phyloP scores from a whole-genome alignment of 75 land plant genomes.

The Cryptomeria japonica region DNA sequence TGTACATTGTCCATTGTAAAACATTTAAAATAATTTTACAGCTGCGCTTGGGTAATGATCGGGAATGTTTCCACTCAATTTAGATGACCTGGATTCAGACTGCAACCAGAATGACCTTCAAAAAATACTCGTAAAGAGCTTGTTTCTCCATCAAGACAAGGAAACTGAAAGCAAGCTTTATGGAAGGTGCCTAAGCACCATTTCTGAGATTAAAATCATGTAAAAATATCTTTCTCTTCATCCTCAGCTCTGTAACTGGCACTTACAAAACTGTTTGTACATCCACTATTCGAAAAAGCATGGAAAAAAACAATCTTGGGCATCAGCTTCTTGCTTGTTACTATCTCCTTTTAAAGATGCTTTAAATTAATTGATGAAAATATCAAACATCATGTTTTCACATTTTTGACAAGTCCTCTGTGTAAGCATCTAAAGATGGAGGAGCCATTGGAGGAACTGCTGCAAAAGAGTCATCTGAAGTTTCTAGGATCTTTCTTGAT shows the following conservation, averaged over 20 bases:
- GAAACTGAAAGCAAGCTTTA: not conserved
- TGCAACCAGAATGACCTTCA: conserved; percentile 9
- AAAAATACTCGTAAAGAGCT: conserved; percentile 2
- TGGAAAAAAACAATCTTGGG: no score
- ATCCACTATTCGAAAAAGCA: no score
- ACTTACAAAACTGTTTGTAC: no score
- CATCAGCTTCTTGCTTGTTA: no score
- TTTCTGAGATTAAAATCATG: conserved; percentile 10
- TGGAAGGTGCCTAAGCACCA: not conserved
- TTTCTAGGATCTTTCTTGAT: not conserved
- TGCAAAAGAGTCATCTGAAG: not conserved
- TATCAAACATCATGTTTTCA: no score
- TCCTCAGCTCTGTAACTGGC: no score
- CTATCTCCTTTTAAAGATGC: no score
- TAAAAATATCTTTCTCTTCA: not conserved
- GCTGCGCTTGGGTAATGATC: conserved; percentile 37
- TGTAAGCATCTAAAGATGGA: conserved; percentile 28
- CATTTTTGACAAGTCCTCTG: not conserved
- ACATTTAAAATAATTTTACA: conserved; percentile 15
- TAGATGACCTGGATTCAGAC: conserved; percentile 10
- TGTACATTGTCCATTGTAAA: not conserved
- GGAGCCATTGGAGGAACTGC: conserved; percentile 52
- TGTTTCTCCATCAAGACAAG: not conserved
- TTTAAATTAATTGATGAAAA: no score
- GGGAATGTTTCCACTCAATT: conserved; percentile 16